phyloP scores from a whole-genome alignment of 768 basidiomycete species.

The Agrocybe praecox region DNA sequence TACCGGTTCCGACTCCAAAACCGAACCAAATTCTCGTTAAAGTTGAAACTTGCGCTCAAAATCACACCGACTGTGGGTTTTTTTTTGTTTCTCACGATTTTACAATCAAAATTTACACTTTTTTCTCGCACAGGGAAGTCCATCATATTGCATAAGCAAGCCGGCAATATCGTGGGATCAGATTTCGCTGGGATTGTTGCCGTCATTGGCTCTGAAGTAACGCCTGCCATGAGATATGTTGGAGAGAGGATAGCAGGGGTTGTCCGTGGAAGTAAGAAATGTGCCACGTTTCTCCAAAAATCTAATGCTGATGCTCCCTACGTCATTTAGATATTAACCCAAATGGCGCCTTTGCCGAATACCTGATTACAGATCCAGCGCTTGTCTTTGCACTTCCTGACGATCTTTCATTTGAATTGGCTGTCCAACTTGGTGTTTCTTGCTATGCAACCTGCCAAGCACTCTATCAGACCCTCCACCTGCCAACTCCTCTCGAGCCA shows the following conservation, averaged over 20 bases:
- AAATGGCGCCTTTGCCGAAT: conserved; percentile 23
- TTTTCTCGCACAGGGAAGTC: conserved; percentile 16
- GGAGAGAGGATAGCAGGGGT: conserved; percentile 26
- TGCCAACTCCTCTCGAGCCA: conserved; percentile 20
- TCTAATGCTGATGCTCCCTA: neutral
- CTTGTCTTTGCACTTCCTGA: conserved; percentile 22
- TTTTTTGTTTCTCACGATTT: conserved; percentile 1
- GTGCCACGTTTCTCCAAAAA: neutral
- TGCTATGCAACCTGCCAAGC: conserved; percentile 17
- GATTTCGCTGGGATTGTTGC: conserved; percentile 25
- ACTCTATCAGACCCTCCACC: conserved; percentile 18
- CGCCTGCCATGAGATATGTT: conserved; percentile 7
- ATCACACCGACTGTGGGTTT: conserved; percentile 24
- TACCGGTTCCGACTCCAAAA: conserved; percentile 13
- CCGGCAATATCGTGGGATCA: conserved; percentile 23
- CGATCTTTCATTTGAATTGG: conserved; percentile 21
- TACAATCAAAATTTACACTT: neutral
- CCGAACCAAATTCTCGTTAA: conserved; percentile 22
- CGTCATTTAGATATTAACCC: conserved; percentile 14
- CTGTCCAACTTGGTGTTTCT: conserved; percentile 20
- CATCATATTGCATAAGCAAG: conserved; percentile 11
- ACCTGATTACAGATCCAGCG: conserved; percentile 13
- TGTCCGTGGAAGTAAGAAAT: conserved; percentile 17
- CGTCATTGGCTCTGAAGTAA: conserved; percentile 18
- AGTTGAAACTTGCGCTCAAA: conserved; percentile 24